phyloP scores from a whole-genome alignment of 2,329 filamentous ascomycete species.

The Canariomyces notabilis region DNA sequence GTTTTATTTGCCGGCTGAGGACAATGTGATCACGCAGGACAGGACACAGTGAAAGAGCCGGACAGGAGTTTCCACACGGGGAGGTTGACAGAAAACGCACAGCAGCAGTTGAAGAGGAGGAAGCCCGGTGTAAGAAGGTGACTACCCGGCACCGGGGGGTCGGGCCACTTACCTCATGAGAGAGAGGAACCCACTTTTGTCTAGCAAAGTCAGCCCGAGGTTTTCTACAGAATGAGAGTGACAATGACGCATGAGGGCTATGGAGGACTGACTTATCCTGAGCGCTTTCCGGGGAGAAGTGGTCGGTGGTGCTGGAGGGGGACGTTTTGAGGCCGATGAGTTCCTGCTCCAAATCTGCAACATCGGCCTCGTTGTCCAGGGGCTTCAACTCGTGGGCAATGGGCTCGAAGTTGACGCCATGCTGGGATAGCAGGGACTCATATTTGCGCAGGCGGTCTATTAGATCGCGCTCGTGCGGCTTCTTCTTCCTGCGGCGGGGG shows the following conservation, averaged over 20 bases:
- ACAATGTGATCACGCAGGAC: background rate
- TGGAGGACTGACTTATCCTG: slow-evolving; percentile 26
- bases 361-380: slow-evolving; percentile 43
- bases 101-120: background rate
- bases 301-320: slow-evolving; percentile 41
- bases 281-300: slow-evolving; percentile 26
- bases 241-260: slow-evolving; percentile 18
- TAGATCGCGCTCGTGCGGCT: slow-evolving; percentile 65
- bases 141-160: background rate
- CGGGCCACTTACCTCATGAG: slow-evolving; percentile 43
- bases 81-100: background rate
- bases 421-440: slow-evolving; percentile 59
- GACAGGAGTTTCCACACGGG: background rate
- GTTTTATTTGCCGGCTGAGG: background rate
- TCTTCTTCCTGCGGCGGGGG: slow-evolving; percentile 54
- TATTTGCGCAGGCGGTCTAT: slow-evolving; percentile 65
- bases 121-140: background rate
- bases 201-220: slow-evolving; percentile 29
- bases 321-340: slow-evolving; percentile 52
- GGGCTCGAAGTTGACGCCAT: slow-evolving; percentile 65
- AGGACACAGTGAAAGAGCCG: background rate
- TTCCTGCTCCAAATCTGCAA: slow-evolving; percentile 52
- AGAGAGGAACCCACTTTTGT: slow-evolving; percentile 46
- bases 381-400: slow-evolving; percentile 50
- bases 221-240: slow-evolving; percentile 22